Conservation (phyloP, 2,329 filamentous ascomycete genomes). For the Aphanoascus verrucosus region DNA sequence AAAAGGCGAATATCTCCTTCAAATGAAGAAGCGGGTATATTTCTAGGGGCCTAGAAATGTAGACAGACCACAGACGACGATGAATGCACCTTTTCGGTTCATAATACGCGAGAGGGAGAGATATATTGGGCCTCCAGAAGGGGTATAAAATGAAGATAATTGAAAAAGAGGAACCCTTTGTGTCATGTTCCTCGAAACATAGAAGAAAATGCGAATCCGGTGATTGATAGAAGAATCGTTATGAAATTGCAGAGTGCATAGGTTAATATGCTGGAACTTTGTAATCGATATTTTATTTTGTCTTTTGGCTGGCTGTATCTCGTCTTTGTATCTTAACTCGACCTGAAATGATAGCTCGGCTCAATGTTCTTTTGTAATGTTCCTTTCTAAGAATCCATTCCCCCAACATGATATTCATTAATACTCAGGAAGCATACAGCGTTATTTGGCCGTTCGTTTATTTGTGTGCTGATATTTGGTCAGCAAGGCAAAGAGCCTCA, state of each 20-base stretch:
- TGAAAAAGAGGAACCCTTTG: neutral
- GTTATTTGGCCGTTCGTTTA: conserved; percentile 1
- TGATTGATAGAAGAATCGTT: neutral
- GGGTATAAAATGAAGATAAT: neutral
- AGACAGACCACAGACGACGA: too few species aligned
- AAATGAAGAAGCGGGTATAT: too few species aligned
- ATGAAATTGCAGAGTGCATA: neutral
- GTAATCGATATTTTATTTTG: neutral
- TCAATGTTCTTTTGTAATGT: neutral
- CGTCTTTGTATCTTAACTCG: neutral
- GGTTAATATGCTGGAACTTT: neutral
- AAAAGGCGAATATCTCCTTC: neutral
- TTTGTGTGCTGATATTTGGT: conserved; percentile 13
- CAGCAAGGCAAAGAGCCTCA: neutral
- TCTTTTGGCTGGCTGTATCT: conserved; percentile 1
- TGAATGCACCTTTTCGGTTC: too few species aligned
- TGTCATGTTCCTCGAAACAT: neutral
- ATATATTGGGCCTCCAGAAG: neutral
- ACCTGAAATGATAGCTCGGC: neutral
- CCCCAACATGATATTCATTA: neutral
- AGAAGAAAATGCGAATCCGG: neutral
- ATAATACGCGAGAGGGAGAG: neutral
- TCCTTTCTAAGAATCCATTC: neutral
- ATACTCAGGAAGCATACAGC: neutral
- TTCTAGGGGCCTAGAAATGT: too few species aligned